A percentile compares a stretch with the other conserved stretches of the same genome.
Conservation (phyloP, 331 rosid genomes). For the Quercus tomentella region DNA sequence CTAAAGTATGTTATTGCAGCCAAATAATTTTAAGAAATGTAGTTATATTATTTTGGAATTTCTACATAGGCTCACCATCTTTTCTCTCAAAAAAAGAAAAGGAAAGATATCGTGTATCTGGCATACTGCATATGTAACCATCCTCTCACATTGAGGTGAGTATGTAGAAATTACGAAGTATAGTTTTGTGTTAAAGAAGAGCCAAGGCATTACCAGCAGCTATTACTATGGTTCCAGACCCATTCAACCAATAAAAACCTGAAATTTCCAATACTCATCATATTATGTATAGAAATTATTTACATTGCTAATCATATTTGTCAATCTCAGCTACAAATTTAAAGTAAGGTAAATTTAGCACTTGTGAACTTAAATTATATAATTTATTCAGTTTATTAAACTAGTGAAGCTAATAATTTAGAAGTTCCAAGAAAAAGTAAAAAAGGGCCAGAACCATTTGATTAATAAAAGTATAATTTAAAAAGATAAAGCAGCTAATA, state of each 20-base stretch:
- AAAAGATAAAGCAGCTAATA: not conserved
- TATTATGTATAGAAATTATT: not conserved
- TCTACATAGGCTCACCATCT: not conserved
- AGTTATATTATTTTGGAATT: not conserved
- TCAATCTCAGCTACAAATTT: not conserved
- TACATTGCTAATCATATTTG: not conserved
- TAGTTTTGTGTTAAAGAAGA: not conserved
- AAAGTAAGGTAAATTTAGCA: not conserved
- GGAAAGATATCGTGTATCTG: too few species aligned
- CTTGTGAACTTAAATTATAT: not conserved
- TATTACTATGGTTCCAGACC: not conserved
- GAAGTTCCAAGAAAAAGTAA: not conserved
- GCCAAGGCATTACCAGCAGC: not conserved
- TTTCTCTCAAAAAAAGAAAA: too few species aligned
- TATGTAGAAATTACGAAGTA: too few species aligned
- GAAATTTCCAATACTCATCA: not conserved
- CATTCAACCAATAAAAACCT: not conserved
- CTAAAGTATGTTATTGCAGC: not conserved
- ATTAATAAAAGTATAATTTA: not conserved
- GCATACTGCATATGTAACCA: too few species aligned
- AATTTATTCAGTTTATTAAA: not conserved
- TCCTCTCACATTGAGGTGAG: too few species aligned
- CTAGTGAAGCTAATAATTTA: not conserved
- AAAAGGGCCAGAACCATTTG: not conserved
- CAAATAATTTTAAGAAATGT: not conserved